Conservation (phyloP, 345 rosid genomes). For the Raphanus sativus region DNA sequence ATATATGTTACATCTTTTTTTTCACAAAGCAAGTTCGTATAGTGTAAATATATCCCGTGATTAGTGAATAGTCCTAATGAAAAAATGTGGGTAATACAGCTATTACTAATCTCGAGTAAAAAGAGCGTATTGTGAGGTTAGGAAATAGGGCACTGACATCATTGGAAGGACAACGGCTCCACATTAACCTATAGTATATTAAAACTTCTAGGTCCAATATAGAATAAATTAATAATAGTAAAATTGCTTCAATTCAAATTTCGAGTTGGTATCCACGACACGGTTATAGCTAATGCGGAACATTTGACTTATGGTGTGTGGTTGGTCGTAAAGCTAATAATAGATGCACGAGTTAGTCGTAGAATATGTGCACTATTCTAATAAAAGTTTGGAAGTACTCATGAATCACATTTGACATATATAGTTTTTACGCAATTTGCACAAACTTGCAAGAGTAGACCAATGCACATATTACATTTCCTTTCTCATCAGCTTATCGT, state of each 20-base stretch:
- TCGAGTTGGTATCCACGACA: constrained; percentile 31
- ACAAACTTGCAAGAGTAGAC: constrained; percentile 6
- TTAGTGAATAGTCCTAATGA: neutral
- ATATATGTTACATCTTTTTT: too few species aligned
- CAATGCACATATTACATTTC: neutral
- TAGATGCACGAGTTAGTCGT: neutral
- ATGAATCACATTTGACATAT: neutral
- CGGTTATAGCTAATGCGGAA: constrained; percentile 23
- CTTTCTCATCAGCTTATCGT: neutral
- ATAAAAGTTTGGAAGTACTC: neutral
- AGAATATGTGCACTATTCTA: neutral
- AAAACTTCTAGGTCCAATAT: constrained; percentile 13
- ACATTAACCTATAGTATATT: constrained; percentile 20
- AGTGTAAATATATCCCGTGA: neutral
- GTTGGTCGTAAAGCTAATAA: neutral
- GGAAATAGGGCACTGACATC: constrained; percentile 34
- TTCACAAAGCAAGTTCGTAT: neutral
- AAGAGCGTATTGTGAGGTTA: constrained; percentile 11
- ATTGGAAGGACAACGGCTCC: constrained; percentile 29
- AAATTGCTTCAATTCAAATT: constrained; percentile 21
- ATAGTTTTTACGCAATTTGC: constrained; percentile 1
- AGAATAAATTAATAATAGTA: neutral
- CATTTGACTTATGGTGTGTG: constrained; percentile 19
- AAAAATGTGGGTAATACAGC: neutral
- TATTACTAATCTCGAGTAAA: neutral